Evolutionary conservation across 441 rosid genomes (phyloP).

Genomic region (Adansonia grandidieri): DNA sequence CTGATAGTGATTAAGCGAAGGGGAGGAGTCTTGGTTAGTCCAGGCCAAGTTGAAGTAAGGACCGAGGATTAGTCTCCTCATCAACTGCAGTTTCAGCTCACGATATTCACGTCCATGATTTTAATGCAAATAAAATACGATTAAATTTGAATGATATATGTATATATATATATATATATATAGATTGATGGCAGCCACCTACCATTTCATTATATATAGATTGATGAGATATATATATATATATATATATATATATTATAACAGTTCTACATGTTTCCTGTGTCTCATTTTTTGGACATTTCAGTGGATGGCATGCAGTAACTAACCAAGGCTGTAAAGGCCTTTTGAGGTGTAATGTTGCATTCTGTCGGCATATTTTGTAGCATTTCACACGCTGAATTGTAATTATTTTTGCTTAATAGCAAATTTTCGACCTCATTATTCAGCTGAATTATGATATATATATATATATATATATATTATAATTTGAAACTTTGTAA

Average conservation of each 20-base stretch:
- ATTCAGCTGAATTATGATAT: neutral
- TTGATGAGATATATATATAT: too few relatives aligned
- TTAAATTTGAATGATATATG: neutral
- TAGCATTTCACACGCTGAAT: too few relatives aligned
- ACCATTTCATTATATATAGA: neutral
- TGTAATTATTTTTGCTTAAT: neutral
- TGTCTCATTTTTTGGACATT: neutral
- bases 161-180: too few relatives aligned
- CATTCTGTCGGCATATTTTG: too few relatives aligned
- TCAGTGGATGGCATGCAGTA: neutral
- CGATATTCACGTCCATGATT: neutral
- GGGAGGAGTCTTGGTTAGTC: neutral
- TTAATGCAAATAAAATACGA: neutral
- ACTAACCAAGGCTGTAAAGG: too few relatives aligned
- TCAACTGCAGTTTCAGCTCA: neutral
- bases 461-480: too few relatives aligned
- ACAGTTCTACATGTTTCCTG: neutral
- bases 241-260: too few relatives aligned
- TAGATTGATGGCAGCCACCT: neutral
- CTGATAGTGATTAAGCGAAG: conserved; percentile 28
- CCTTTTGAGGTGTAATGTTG: too few relatives aligned
- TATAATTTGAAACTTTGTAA: too few relatives aligned
- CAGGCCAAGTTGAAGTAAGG: neutral
- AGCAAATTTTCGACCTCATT: neutral
- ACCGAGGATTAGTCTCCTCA: neutral